These are phyloP conservation scores for Mycena olivaceomarginata DNA, from an alignment of 768 basidiomycete species.

Conservation along the genomic window DNA sequence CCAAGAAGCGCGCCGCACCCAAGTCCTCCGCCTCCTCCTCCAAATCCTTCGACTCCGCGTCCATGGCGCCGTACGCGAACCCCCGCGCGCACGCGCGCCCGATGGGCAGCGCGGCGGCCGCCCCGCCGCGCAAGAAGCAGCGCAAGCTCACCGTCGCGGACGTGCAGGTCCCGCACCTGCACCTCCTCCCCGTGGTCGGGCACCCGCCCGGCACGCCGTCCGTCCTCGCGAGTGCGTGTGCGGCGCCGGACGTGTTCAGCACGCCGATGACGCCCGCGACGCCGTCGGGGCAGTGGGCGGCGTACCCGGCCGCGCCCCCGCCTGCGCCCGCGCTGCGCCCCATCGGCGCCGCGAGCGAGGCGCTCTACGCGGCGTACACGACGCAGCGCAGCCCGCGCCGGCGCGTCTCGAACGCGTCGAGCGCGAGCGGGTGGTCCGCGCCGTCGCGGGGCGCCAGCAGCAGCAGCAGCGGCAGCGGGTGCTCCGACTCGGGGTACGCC, in stretches of 20 bases:
- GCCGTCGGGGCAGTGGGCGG: not conserved
- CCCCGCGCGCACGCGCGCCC: not conserved
- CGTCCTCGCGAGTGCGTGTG: conserved; percentile 7
- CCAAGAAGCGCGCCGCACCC: not conserved
- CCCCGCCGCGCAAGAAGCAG: not conserved
- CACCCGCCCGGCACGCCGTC: not conserved
- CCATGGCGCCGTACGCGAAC: not conserved
- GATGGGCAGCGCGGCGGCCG: no score
- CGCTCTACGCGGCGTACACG: not conserved
- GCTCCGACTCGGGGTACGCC: not conserved
- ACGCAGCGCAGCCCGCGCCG: conserved; percentile 19
- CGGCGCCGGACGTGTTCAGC: not conserved
- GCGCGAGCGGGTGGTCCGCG: not conserved
- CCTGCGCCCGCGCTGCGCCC: no score
- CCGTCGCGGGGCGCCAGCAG: not conserved
- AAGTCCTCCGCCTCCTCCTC: no score
- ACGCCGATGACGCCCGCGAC: not conserved
- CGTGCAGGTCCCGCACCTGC: not conserved
- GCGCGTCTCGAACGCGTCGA: not conserved
- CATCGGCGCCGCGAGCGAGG: not conserved
- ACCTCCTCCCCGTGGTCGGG: conserved; percentile 4
- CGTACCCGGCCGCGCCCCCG: conserved; percentile 5
- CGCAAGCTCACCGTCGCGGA: not conserved
- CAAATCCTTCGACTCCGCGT: conserved; percentile 28
- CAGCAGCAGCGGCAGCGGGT: not conserved